phyloP scores from a whole-genome alignment of 108 stramenopile species.

The Nannochloropsis salina region DNA sequence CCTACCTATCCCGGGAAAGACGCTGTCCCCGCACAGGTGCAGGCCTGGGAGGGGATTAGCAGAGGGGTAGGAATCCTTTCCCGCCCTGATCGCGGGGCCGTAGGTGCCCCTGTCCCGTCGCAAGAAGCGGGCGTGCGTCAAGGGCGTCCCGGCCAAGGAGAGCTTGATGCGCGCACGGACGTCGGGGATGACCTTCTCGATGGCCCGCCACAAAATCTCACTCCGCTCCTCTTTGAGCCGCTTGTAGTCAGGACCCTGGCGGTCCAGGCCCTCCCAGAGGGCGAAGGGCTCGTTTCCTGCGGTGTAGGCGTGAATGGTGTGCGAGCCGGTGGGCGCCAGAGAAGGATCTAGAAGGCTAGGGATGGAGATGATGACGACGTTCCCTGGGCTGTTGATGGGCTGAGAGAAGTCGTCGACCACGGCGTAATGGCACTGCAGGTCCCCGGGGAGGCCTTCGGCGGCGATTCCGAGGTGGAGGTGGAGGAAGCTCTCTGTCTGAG shows the following conservation, averaged over 20 bases:
- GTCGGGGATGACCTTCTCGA: slow-evolving; percentile 74
- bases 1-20: slow-evolving; percentile 70
- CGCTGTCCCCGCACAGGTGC: slow-evolving; percentile 65
- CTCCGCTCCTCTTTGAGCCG: slow-evolving; percentile 72
- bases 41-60: slow-evolving; percentile 56
- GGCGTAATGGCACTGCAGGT: slow-evolving; percentile 65
- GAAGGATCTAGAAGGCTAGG: slow-evolving; percentile 74
- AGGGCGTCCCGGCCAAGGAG: slow-evolving; percentile 63
- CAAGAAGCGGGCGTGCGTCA: slow-evolving; percentile 73
- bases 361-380: slow-evolving; percentile 71
- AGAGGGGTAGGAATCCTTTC: slow-evolving; percentile 68
- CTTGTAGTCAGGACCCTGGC: slow-evolving; percentile 65
- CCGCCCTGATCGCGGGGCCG: slow-evolving; percentile 72
- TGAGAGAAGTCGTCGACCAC: slow-evolving; percentile 68
- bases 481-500: slow-evolving; percentile 51
- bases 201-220: slow-evolving; percentile 67
- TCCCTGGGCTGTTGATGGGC: slow-evolving; percentile 70
- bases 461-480: slow-evolving; percentile 75
- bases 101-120: slow-evolving; percentile 69
- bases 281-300: slow-evolving; percentile 72
- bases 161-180: slow-evolving; percentile 56
- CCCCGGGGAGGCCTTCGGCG: slow-evolving; percentile 52
- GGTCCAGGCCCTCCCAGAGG: slow-evolving; percentile 66
- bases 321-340: slow-evolving; percentile 72
- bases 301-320: slow-evolving; percentile 70